Conservation (phyloP, 2,329 filamentous ascomycete species). For the Talaromyces sp. region DNA sequence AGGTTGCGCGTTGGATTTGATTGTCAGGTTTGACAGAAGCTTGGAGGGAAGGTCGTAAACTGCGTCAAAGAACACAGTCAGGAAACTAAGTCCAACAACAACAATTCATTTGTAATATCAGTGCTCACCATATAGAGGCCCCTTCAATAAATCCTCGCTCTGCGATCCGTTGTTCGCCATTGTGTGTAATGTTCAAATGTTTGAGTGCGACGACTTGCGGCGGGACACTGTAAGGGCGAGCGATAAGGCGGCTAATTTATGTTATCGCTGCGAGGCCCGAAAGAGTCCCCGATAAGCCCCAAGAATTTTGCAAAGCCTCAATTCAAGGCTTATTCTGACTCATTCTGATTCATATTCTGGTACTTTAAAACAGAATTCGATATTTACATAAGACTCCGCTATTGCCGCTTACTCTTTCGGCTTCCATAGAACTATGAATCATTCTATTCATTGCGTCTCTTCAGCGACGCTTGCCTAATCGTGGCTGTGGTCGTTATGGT, state of each 20-base stretch:
- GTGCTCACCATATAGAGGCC: constrained; percentile 17
- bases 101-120: background rate
- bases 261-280: background rate
- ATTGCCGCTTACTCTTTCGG: background rate
- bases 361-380: background rate
- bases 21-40: constrained; percentile 65
- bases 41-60: constrained; percentile 80
- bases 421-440: background rate
- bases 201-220: background rate
- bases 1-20: constrained; percentile 48
- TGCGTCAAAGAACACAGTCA: constrained; percentile 33
- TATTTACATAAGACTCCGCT: background rate
- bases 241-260: constrained; percentile 1
- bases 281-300: background rate
- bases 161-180: constrained; percentile 14
- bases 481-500: background rate
- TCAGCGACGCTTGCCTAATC: background rate
- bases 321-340: background rate
- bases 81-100: background rate
- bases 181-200: background rate
- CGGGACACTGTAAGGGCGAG: background rate
- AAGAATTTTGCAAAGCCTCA: background rate
- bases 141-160: constrained; percentile 13
- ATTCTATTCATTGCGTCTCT: background rate
- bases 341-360: background rate